A percentile compares a stretch with the other conserved stretches of the same genome.
Evolutionary conservation across 1,284 basidiomycete genomes (phyloP).

Genomic region (Puccinia triticina): DNA sequence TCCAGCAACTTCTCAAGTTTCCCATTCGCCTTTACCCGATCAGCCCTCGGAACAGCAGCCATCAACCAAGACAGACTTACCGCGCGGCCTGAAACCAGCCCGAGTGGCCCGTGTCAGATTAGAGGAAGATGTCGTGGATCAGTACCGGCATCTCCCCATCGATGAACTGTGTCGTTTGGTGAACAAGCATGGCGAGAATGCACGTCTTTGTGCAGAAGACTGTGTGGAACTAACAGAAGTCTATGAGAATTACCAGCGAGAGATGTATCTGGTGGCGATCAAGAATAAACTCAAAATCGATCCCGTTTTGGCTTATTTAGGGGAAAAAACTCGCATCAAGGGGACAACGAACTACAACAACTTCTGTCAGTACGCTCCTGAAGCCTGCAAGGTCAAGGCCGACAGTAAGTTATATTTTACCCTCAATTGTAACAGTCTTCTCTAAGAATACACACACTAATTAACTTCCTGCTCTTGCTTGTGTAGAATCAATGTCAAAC

Average conservation of each 20-base stretch:
- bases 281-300: background rate
- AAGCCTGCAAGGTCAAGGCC: background rate
- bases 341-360: background rate
- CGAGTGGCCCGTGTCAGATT: background rate
- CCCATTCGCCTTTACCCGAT: too few species aligned
- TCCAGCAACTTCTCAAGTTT: too few species aligned
- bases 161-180: background rate
- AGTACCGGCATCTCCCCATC: background rate
- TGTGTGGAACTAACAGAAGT: background rate
- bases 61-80: too few species aligned
- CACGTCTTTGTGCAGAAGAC: background rate
- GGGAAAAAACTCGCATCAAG: background rate
- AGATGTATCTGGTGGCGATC: background rate
- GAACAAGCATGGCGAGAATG: background rate
- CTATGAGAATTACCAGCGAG: slow-evolving; percentile 1
- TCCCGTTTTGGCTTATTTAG: background rate
- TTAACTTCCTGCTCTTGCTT: background rate
- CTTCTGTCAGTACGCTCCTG: background rate
- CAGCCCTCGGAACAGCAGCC: too few species aligned
- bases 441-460: background rate
- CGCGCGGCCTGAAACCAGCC: background rate
- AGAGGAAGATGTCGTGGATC: background rate
- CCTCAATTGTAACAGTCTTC: too few species aligned
- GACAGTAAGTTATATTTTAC: slow-evolving; percentile 1
- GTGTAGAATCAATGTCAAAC: background rate